Base-by-base conservation (phyloP, 192 early-diverging fungal genomes). In the Podila minutissima region DNA sequence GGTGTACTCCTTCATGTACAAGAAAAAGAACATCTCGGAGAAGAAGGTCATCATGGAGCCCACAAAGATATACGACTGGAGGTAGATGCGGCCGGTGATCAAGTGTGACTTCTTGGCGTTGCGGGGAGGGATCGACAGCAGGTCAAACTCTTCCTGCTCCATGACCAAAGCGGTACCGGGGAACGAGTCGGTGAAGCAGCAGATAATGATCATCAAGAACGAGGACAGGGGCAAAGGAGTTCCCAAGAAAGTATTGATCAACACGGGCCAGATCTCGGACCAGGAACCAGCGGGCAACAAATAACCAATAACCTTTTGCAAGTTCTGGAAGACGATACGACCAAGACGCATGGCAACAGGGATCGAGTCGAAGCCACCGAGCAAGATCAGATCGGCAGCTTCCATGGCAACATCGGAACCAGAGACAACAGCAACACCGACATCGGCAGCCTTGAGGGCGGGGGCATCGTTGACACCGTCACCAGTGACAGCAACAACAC, bases 391-490 rank as follows among this genome's bases (percentile, higher is more conserved):
- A 64, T 90, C 90, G 20, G 89, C 89, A 29, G 89, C 92, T 51
- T 89, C 92, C 67, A 88, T 92, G 24, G 91, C 89, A 15, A 95
- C 94, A 73, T 96, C 95, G 1, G 92, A 92, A 59, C 96, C 95
- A 68, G 86, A 83, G 12, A 93, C 96, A 88, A 98, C 95, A 53
- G 97, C 94, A 33, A 98, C 88, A 50, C 95, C 95, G 33, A 98
- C 89, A 76, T 96, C 89, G 13, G 97, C 96, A 22, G 92, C 91
- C 63, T 93, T 95, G 67, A 98, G 88, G 17, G 97, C 95, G 38
- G 96, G 95, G 62, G 95, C 89, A 68, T 98, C 97, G 75, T 97
- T 97, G 15, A 95, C 94, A 67, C 96, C 97, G 69, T 98, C 97
- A 68, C 97, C 97, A 17, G 95, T 96, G 4, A 97, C 94, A 5